Evolutionary conservation across 768 basidiomycete genomes (phyloP).

Genomic region (Boletales sp.): DNA sequence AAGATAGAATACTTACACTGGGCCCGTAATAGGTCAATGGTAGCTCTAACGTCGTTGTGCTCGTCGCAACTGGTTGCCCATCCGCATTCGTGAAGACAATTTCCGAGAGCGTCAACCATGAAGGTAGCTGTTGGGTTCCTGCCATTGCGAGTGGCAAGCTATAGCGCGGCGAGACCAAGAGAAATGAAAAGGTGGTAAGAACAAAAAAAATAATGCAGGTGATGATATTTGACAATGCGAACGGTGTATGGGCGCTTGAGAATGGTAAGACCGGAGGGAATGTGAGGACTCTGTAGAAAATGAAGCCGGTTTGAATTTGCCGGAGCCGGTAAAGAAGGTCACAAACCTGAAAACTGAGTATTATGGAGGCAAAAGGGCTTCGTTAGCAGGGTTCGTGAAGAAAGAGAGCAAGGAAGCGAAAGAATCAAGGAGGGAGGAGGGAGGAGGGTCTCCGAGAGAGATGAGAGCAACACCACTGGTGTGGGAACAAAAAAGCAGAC

Average conservation of each 20-base stretch:
- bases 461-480: neutral
- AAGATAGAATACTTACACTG: conserved; percentile 50
- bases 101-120: conserved; percentile 64
- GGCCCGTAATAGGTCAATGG: conserved; percentile 83
- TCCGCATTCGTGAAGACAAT: conserved; percentile 49
- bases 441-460: conserved; percentile 9
- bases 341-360: conserved; percentile 16
- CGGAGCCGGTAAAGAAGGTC: neutral
- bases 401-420: conserved; percentile 2
- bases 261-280: conserved; percentile 18
- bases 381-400: conserved; percentile 16
- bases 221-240: conserved; percentile 3
- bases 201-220: conserved; percentile 1
- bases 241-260: conserved; percentile 1
- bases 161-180: neutral
- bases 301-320: neutral
- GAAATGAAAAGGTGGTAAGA: conserved; percentile 8
- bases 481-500: conserved; percentile 20
- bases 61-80: conserved; percentile 53
- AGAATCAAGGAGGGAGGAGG: neutral
- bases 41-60: conserved; percentile 56
- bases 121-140: conserved; percentile 61
- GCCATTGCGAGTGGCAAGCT: conserved; percentile 22
- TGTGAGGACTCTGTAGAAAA: conserved; percentile 22
- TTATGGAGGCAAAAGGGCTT: conserved; percentile 1